Base-by-base conservation (phyloP, 2,329 filamentous ascomycete species). In the Diaporthe sp. region DNA sequence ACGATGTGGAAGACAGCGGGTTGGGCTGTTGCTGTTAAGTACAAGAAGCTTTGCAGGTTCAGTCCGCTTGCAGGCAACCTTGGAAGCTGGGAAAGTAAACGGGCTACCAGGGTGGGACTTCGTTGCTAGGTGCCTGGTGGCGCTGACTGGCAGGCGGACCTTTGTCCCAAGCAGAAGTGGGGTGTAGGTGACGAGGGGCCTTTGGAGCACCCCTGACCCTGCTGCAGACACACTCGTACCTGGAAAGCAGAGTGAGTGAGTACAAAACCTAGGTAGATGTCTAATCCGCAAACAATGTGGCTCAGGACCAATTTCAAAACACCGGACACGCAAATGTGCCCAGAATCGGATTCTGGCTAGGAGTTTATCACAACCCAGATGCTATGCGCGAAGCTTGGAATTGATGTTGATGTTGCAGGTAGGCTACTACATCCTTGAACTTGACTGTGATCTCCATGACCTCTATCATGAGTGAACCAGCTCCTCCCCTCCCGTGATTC, bases 111-210 rank as follows among this genome's bases (percentile, higher is more conserved):
- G 71, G 74, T 72, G 31, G 31, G 71, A 34, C 61, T 44, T 71
- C 51, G 74, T 76, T 76, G 74, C 74, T 76, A 74, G 71, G 74
- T 47, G 60, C 37, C 61, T 65, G 61, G 15, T 75, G 67, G 51
- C n/a, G 61, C 63, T 47, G 60, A 63, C 17, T 55, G 61, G 53
- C 20, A 34, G 37, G 60, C 60, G 34, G 34, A 22, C 44, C 37
- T 61, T 61, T 61, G 25, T 47, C 6, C 6, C 12, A n/a, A 65
- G 63, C 49, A 42, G 31, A 55, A 42, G 65, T 70, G 51, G 44
- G 53, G 72, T 31, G 55, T 34, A 42, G 39, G 57, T 31, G 57
- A 34, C 31, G 67, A 72, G 73, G 65, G 73, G 73, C 67, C 47
- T 13, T 37, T 22, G 47, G 49, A 51, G 31, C 44, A 71, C 57